Evolutionary conservation across 257 asterid species (phyloP), one percentile per base, ranked within the genome.

Genomic region (Penstemon barbatus): DNA sequence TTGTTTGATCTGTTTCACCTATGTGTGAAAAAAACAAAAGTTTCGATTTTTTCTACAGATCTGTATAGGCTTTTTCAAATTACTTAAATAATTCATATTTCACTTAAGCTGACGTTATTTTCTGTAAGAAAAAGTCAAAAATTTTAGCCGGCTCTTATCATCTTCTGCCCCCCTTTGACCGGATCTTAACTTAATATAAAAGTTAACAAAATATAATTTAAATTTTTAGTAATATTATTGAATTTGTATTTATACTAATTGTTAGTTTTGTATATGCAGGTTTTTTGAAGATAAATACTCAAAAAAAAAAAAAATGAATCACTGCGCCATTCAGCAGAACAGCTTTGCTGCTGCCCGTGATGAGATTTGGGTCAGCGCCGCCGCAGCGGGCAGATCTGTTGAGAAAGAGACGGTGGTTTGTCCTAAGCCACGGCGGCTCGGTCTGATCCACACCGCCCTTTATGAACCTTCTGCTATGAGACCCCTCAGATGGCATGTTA

Each of bases 391-490:
- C 19, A 73, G 79, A 79, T 79, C 81, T 48, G 75, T 58, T 25
- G 90, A 83, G 70, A 85, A 74, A 56, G 93, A 82, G 18, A 63
- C 77, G 48, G 84, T 93, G 80, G 92, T 93, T 71, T 93, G 99
- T 76, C 99, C 99, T 0, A 88, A 90, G 77, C 99, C 99, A 6
- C 81, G 97, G 66, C 81, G 99, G 66, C 54, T 93, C 54, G 87
- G 92, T 54, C 82, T 83, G 5, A 57, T 81, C 70, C 88, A 86
- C 58, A 38, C 86, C 57, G 55, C 85, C 63, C 49, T 77, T 7
- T 55, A 71, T 56, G 96, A 85, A 63, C 86, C 89, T 18, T 10
- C 77, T 10, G 68, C 49, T 37, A 48, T 74, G 33, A 25, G 33
- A 25, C 33, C 33, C 2, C 33, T 25, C 42, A 78, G 96, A 70